Evolutionary conservation across 2,329 filamentous ascomycete species (phyloP).

Genomic region (Grosmannia penicillata): DNA sequence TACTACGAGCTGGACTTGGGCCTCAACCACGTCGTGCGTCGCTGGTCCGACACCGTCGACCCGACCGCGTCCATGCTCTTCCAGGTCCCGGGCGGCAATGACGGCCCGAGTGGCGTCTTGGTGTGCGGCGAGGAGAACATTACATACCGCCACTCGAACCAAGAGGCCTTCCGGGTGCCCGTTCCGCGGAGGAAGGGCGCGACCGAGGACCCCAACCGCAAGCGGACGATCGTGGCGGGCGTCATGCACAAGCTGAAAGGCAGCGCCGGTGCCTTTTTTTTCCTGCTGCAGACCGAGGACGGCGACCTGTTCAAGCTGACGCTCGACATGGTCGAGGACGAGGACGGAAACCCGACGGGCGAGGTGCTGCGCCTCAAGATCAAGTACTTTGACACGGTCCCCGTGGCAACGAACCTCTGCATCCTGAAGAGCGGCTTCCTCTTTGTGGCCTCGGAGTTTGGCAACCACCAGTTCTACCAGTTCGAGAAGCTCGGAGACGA

Average conservation of each 20-base stretch:
- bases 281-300: conserved; percentile 88
- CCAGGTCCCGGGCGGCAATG: conserved; percentile 84
- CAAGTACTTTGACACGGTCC: conserved; percentile 96
- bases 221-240: conserved; percentile 72
- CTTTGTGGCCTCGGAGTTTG: conserved; percentile 82
- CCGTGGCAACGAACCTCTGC: conserved; percentile 71
- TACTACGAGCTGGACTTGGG: conserved; percentile 97
- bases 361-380: conserved; percentile 77
- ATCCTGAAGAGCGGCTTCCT: conserved; percentile 94
- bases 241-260: conserved; percentile 95
- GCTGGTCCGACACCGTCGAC: conserved; percentile 91
- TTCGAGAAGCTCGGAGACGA: conserved; percentile 96
- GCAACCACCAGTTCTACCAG: conserved; percentile 90
- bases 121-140: conserved; percentile 92
- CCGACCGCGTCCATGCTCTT: conserved; percentile 80
- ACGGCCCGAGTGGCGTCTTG: conserved; percentile 86
- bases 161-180: conserved; percentile 74
- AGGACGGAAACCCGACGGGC: conserved; percentile 60
- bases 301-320: conserved; percentile 97
- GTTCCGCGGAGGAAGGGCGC: conserved; percentile 78
- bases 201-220: conserved; percentile 83
- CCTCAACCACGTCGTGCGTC: conserved; percentile 90
- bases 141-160: conserved; percentile 93
- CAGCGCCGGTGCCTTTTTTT: conserved; percentile 79
- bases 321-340: conserved; percentile 77